Conservation (phyloP, 2,329 filamentous ascomycete species). For the Rasamsonia emersonii region DNA sequence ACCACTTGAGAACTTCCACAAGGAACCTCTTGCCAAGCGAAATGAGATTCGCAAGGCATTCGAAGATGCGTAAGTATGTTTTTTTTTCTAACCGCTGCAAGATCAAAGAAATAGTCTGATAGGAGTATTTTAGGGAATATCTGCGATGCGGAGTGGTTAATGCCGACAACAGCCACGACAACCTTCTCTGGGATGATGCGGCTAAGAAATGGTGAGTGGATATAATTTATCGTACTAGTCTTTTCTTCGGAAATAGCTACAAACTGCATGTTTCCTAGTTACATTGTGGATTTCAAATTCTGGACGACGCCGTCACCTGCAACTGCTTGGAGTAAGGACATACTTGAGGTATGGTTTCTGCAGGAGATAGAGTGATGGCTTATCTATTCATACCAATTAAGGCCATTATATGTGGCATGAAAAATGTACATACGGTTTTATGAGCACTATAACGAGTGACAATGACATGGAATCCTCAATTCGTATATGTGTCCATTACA, state of each 20-base stretch:
- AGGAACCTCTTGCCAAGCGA: neutral
- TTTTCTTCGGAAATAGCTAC: neutral
- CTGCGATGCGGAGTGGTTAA: neutral
- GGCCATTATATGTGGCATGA: too few species aligned
- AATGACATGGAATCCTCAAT: too few species aligned
- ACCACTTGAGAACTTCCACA: neutral
- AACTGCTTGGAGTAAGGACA: neutral
- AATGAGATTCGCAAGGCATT: neutral
- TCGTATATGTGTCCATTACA: too few species aligned
- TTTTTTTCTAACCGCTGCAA: neutral
- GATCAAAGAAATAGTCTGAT: slow-evolving; percentile 1
- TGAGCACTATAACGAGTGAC: too few species aligned
- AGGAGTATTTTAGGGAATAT: neutral
- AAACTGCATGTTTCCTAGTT: neutral
- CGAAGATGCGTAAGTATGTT: slow-evolving; percentile 1
- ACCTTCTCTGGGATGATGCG: slow-evolving; percentile 1
- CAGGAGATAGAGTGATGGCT: too few species aligned
- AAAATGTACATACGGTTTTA: too few species aligned
- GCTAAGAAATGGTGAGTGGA: slow-evolving; percentile 1
- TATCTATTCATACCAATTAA: too few species aligned
- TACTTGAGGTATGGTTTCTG: slow-evolving; percentile 1
- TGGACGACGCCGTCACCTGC: neutral
- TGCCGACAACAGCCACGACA: neutral
- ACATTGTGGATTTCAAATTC: neutral
- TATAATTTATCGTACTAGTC: neutral